Base-by-base conservation (phyloP, 352 stramenopile genomes). In the Peronosclerospora sorghi region DNA sequence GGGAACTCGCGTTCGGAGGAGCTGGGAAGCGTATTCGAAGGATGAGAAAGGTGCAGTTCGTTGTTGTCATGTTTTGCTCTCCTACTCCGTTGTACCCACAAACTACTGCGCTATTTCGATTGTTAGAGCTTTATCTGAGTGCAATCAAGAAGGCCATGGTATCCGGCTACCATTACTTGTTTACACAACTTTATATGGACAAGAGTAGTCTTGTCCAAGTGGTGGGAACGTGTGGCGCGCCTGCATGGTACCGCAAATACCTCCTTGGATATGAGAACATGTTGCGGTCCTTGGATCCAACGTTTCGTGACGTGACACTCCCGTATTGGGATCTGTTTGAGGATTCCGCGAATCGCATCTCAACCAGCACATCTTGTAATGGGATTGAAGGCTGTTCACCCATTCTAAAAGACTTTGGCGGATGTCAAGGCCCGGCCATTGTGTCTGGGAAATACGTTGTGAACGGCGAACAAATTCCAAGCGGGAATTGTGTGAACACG, bases 211-310 rank as follows among this genome's bases (percentile, higher is more conserved):
- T 77, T 19, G 34, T 60, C 3, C 50, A 60, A 32, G 68, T 78
- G 2, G 65, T 61, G 8, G 51, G 46, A 23, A 78, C 62, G 1
- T 83, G 73, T 17, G 67, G 72, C 14, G 67, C 68, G 7, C 56
- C 67, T 0, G 65, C 65, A 9, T 86, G 73, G 73, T 73, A 86
- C 45, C 73, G 73, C 36, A 81, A 79, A 48, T 86, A 63, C 28
- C 42, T 86, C 27, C 50, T 78, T 17, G 73, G 59, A 2, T 86
- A 83, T 38, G 73, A 83, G 50, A 83, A 61, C 53, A 86, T 86
- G 73, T 51, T 86, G 32, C 70, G 68, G 8, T 67, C 57, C 24
- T 53, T 79, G 32, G 65, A 68, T 38, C 8, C 46, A 2, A 48
- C 45, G 5, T 85, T 65, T 35, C 57, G 46, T 8, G 49, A 69